Evolutionary conservation across 345 rosid species (phyloP).

Genomic region (Firmiana major): DNA sequence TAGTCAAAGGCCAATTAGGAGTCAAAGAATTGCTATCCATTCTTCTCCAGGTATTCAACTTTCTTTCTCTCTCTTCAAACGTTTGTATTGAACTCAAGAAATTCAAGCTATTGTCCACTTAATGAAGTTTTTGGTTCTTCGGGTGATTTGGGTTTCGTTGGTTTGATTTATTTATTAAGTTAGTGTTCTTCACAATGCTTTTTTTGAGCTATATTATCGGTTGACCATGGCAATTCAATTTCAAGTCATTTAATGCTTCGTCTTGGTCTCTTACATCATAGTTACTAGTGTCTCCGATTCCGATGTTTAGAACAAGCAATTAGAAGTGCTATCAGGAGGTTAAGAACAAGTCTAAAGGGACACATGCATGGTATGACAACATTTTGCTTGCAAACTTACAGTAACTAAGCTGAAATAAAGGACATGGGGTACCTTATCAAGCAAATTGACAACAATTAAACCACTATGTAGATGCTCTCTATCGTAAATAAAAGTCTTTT

Average conservation of each 20-base stretch:
- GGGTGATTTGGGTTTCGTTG: constrained; percentile 4
- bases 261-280: neutral
- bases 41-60: constrained; percentile 51
- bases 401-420: neutral
- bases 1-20: constrained; percentile 42
- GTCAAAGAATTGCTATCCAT: constrained; percentile 39
- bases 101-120: neutral
- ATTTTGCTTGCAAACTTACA: neutral
- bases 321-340: neutral
- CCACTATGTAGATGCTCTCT: neutral
- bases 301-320: neutral
- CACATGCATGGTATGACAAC: neutral
- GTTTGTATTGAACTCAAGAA: neutral
- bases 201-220: neutral
- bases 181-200: neutral
- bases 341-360: neutral
- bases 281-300: no score
- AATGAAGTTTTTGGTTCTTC: neutral
- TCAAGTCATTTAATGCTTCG: neutral
- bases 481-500: neutral
- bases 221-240: neutral
- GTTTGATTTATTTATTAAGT: neutral
- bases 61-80: neutral
- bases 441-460: neutral
- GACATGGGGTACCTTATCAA: neutral